phyloP scores from a whole-genome alignment of 192 early-diverging fungal genomes.

The Rhizophagus sp. region DNA sequence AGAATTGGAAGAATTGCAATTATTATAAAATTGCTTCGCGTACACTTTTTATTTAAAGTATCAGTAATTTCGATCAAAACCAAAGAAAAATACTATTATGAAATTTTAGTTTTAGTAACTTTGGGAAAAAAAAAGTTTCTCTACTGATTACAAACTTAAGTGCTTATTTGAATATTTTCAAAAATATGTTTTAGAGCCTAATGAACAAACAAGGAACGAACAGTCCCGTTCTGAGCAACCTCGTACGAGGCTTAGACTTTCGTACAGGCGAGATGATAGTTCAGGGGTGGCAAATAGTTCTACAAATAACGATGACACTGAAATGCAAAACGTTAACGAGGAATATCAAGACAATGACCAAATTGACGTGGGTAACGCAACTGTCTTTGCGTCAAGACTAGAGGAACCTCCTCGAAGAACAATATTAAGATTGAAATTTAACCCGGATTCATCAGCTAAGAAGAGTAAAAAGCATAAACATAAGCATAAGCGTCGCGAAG shows the following conservation, averaged over 20 bases:
- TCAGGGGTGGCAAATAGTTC: not conserved
- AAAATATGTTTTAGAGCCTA: not conserved
- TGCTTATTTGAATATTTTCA: no score
- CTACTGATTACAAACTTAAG: no score
- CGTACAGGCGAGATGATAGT: not conserved
- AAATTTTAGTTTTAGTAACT: no score
- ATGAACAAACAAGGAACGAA: not conserved
- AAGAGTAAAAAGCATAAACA: not conserved
- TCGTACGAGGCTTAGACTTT: not conserved
- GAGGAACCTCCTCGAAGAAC: not conserved
- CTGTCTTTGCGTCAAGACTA: not conserved
- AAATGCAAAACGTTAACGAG: no score
- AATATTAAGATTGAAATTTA: constrained; percentile 1
- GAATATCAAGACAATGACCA: not conserved
- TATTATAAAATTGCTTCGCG: not conserved
- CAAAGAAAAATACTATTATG: no score
- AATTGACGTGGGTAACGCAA: not conserved
- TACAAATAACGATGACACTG: not conserved
- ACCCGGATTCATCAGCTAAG: not conserved
- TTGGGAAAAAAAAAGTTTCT: no score
- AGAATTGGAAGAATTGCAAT: not conserved
- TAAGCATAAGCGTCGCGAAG: not conserved
- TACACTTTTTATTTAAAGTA: not conserved
- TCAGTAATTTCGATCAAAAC: no score
- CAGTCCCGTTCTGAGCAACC: not conserved